These are phyloP conservation scores for Tylopilus plumbeoviolaceoides DNA, from an alignment of 768 basidiomycete genomes.

Conservation along the genomic window DNA sequence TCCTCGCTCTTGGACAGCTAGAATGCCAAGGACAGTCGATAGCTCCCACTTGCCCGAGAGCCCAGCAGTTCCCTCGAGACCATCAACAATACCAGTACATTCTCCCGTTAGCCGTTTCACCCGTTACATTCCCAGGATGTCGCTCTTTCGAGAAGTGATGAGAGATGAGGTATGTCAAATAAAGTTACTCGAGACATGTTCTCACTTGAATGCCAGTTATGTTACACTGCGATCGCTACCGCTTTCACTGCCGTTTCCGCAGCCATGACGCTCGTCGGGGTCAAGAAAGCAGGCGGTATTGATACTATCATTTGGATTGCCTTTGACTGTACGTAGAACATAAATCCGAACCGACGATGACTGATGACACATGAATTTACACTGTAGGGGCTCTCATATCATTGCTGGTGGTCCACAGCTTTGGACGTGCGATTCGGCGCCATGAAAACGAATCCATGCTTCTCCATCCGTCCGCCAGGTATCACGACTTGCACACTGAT, in stretches of 20 bases:
- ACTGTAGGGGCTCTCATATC: constrained; percentile 3
- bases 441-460: constrained; percentile 5
- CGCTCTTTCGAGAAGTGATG: constrained; percentile 52
- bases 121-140: constrained; percentile 49
- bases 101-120: constrained; percentile 31
- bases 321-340: constrained; percentile 45
- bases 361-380: constrained; percentile 6
- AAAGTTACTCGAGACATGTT: not conserved
- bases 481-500: constrained; percentile 5
- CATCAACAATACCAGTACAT: constrained; percentile 20
- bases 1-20: constrained; percentile 13
- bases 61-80: constrained; percentile 6
- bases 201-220: constrained; percentile 34
- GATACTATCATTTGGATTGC: constrained; percentile 50
- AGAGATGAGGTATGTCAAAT: constrained; percentile 53
- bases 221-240: constrained; percentile 53
- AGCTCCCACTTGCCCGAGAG: constrained; percentile 4
- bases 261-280: constrained; percentile 47
- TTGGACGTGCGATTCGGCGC: constrained; percentile 6
- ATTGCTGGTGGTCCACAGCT: constrained; percentile 1
- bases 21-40: constrained; percentile 12
- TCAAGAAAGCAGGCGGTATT: constrained; percentile 43
- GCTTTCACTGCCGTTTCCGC: constrained; percentile 45
- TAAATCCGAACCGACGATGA: not conserved
- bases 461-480: constrained; percentile 1